Conservation (phyloP, 306 rosid genomes). For the Prunus salicina region DNA sequence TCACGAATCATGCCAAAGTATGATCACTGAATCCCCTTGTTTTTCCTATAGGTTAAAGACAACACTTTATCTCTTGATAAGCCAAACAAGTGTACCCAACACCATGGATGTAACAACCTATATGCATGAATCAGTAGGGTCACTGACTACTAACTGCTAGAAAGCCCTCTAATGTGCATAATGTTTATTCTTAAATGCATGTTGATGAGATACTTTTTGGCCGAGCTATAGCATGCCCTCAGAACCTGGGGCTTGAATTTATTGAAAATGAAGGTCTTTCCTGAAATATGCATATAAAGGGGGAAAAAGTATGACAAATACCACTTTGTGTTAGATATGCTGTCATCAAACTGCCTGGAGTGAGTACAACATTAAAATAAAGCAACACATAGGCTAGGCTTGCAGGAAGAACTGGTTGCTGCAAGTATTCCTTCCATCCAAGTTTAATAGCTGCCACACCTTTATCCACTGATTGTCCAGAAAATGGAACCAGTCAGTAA, state of each 20-base stretch:
- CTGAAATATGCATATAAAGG: not conserved
- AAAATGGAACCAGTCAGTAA: slow-evolving; percentile 27
- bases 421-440: slow-evolving; percentile 90
- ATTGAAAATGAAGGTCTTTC: not conserved
- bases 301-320: slow-evolving; percentile 21
- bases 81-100: not conserved
- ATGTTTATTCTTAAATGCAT: not conserved
- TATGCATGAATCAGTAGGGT: not conserved
- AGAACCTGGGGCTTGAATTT: not conserved
- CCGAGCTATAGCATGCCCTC: not conserved
- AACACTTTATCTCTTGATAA: not conserved
- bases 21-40: not conserved
- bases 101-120: not conserved
- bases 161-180: not conserved
- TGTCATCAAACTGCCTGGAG: slow-evolving; percentile 98
- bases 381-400: slow-evolving; percentile 90
- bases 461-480: slow-evolving; percentile 55
- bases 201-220: not conserved
- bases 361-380: slow-evolving; percentile 79
- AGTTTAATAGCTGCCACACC: slow-evolving; percentile 78
- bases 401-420: slow-evolving; percentile 95
- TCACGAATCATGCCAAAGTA: not conserved
- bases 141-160: not conserved
- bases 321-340: slow-evolving; percentile 89
- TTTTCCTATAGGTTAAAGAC: not conserved